Conservation (phyloP, 805 yeast species). For the Candida nanaspora region DNA sequence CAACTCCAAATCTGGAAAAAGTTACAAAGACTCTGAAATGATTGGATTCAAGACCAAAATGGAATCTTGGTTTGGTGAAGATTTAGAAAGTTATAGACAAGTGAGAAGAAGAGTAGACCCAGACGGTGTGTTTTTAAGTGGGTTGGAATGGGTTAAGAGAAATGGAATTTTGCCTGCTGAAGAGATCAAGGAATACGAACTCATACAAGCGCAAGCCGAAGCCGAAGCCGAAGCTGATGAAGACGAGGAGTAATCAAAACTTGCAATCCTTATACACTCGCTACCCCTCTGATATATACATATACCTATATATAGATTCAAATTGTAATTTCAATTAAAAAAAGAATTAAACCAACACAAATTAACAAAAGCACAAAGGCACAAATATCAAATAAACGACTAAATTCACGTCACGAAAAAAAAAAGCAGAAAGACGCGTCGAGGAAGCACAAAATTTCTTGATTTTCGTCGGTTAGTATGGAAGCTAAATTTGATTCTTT, state of each 20-base stretch:
- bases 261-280: neutral
- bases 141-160: slow-evolving; percentile 71
- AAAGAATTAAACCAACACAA: too few species aligned
- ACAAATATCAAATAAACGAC: too few species aligned
- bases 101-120: slow-evolving; percentile 73
- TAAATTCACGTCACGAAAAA: too few species aligned
- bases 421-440: neutral
- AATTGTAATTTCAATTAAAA: too few species aligned
- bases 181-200: slow-evolving; percentile 9
- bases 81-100: slow-evolving; percentile 50
- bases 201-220: neutral
- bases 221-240: neutral
- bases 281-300: neutral
- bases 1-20: neutral
- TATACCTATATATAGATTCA: too few species aligned
- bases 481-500: too few species aligned
- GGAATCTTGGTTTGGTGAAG: slow-evolving; percentile 74
- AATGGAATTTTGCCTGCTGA: slow-evolving; percentile 55
- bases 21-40: slow-evolving; percentile 55
- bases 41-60: slow-evolving; percentile 67
- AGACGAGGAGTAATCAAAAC: neutral
- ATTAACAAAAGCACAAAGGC: too few species aligned
- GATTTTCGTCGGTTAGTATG: too few species aligned
- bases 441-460: too few species aligned
- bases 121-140: slow-evolving; percentile 69